These are phyloP conservation scores for Tillandsia fasciculata DNA, from an alignment of 176 grass and related monocot species.

Conservation along the genomic window DNA sequence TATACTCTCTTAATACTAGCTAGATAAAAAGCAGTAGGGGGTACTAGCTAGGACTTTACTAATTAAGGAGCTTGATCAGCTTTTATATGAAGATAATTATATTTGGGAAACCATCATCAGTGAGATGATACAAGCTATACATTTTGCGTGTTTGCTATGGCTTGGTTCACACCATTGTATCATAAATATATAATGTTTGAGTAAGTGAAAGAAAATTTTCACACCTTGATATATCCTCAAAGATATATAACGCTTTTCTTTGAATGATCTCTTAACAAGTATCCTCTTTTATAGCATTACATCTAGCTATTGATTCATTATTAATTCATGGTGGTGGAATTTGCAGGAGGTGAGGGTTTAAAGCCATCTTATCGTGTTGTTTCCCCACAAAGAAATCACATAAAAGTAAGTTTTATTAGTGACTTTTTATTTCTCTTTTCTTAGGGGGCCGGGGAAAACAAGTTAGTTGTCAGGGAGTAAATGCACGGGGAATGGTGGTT, in stretches of 20 bases:
- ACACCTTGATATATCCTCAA: background rate
- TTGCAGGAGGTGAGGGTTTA: background rate
- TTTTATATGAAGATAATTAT: background rate
- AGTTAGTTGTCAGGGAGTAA: background rate
- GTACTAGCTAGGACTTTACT: background rate
- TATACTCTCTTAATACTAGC: slow-evolving; percentile 8
- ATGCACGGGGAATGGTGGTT: background rate
- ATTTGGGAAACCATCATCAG: slow-evolving; percentile 6
- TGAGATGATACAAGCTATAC: slow-evolving; percentile 21
- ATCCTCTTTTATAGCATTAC: background rate
- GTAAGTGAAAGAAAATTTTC: background rate
- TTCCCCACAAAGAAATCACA: slow-evolving; percentile 1
- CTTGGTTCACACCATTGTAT: slow-evolving; percentile 25
- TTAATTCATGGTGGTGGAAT: slow-evolving; percentile 1
- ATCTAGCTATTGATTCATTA: background rate
- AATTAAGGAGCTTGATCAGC: background rate
- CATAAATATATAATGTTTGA: slow-evolving; percentile 13
- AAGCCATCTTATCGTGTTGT: background rate
- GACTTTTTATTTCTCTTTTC: background rate
- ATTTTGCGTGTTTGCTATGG: slow-evolving; percentile 29
- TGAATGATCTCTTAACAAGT: background rate
- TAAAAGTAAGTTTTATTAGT: background rate
- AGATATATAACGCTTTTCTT: slow-evolving; percentile 14
- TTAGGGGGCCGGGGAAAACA: background rate
- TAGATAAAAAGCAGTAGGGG: background rate